phyloP scores from a whole-genome alignment of 371 early-diverging fungal species.

The Mortierella sp. region DNA sequence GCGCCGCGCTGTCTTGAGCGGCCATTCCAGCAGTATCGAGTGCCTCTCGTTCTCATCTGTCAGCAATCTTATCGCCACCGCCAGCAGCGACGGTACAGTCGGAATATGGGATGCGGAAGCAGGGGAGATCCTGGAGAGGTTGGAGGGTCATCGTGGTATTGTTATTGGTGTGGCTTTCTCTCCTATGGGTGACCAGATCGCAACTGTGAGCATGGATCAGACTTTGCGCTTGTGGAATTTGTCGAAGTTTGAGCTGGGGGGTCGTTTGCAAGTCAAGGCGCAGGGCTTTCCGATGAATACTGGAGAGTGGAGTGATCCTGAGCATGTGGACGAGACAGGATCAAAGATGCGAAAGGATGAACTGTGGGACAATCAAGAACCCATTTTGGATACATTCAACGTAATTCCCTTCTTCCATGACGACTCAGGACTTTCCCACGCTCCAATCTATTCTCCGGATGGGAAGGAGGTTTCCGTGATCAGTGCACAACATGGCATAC shows the following conservation, averaged over 20 bases:
- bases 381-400: no score
- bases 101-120: neutral
- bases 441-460: neutral
- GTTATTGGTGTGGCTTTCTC: neutral
- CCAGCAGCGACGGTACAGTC: neutral
- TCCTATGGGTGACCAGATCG: neutral
- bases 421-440: neutral
- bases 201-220: neutral
- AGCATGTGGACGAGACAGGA: no score
- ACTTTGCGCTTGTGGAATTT: neutral
- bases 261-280: neutral
- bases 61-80: neutral
- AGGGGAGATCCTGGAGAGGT: neutral
- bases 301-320: no score
- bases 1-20: neutral
- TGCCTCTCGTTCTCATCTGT: neutral
- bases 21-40: neutral
- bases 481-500: neutral
- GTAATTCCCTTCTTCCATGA: neutral
- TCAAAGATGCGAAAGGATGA: neutral
- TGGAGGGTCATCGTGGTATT: neutral
- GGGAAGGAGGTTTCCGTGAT: neutral
- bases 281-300: neutral
- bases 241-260: neutral
- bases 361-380: neutral